Evolutionary conservation across 768 basidiomycete species (phyloP).

Genomic region (Suillus subluteus): DNA sequence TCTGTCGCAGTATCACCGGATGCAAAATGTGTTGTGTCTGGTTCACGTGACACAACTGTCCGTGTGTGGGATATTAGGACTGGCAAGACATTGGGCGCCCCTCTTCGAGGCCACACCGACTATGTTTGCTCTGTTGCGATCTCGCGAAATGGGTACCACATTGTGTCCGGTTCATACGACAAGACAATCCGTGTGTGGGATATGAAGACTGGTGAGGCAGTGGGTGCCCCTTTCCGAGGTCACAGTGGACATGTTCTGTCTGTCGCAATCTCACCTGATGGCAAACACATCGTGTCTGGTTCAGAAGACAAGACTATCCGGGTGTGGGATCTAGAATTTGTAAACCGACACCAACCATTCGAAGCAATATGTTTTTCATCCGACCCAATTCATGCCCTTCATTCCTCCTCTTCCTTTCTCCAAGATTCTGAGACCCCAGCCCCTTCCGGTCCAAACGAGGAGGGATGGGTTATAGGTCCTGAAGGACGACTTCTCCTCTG

Average conservation of each 20-base stretch:
- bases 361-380: not conserved
- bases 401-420: not conserved
- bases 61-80: constrained; percentile 17
- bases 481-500: not conserved
- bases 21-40: too few species aligned
- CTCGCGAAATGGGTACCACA: not conserved
- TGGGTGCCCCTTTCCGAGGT: constrained; percentile 5
- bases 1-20: too few species aligned
- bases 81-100: not conserved
- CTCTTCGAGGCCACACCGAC: not conserved
- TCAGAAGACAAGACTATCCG: not conserved
- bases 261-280: constrained; percentile 17
- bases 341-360: not conserved
- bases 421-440: not conserved
- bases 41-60: not conserved
- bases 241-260: constrained; percentile 10
- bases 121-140: not conserved
- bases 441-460: not conserved
- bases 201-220: not conserved
- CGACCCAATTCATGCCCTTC: not conserved
- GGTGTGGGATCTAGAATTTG: constrained; percentile 1
- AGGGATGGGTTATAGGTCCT: not conserved
- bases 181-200: constrained; percentile 4
- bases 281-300: not conserved
- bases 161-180: constrained; percentile 7